These are phyloP conservation scores for Ilex aquifolium DNA, from an alignment of 257 asterid species.

Conservation along the genomic window DNA sequence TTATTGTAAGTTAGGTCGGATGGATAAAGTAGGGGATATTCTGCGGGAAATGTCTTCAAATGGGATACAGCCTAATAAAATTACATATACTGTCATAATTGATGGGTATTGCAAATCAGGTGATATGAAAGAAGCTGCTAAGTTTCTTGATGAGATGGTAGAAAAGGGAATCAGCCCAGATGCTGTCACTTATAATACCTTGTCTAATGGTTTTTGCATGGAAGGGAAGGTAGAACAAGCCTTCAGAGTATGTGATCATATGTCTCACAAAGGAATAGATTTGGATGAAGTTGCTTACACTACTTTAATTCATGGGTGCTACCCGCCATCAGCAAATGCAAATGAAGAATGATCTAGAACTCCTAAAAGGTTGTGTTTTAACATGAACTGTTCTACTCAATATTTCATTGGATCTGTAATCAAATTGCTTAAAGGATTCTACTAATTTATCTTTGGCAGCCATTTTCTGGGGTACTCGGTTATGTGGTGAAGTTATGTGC, in stretches of 20 bases:
- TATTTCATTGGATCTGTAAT: no score
- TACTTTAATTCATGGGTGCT: slow-evolving; percentile 52
- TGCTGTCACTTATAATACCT: slow-evolving; percentile 55
- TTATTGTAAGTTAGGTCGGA: slow-evolving; percentile 69
- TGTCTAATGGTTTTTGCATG: slow-evolving; percentile 50
- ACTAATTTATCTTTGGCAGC: no score
- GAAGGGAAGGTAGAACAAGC: slow-evolving; percentile 57
- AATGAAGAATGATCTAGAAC: slow-evolving; percentile 26
- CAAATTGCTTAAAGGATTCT: no score
- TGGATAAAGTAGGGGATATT: slow-evolving; percentile 48
- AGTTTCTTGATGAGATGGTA: slow-evolving; percentile 56
- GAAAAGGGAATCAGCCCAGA: slow-evolving; percentile 62
- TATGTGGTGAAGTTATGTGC: no score
- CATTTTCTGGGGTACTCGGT: no score
- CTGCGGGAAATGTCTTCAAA: slow-evolving; percentile 64
- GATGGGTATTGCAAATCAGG: slow-evolving; percentile 66
- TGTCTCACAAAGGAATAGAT: slow-evolving; percentile 43
- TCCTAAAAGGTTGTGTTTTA: neutral
- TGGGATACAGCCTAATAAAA: slow-evolving; percentile 55
- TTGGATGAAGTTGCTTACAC: slow-evolving; percentile 63
- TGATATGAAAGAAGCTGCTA: slow-evolving; percentile 43
- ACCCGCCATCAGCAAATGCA: slow-evolving; percentile 31
- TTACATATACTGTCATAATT: slow-evolving; percentile 70
- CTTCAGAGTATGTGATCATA: slow-evolving; percentile 45
- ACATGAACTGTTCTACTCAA: no score